Evolutionary conservation across 495 filamentous ascomycete species (phyloP).

Genomic region (Penicillium lividum): DNA sequence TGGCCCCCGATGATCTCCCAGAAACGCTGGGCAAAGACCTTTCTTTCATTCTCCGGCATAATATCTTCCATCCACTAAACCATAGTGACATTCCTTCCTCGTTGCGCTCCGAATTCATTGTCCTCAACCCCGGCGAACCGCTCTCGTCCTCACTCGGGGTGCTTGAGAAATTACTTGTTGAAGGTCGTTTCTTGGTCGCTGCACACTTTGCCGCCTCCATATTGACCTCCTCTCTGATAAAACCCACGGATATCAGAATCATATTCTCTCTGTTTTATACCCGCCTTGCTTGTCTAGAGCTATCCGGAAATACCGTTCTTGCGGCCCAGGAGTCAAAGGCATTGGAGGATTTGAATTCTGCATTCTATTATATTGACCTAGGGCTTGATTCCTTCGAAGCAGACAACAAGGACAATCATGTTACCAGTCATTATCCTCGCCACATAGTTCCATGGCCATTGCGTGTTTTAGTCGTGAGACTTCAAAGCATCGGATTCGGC

Average conservation of each 20-base stretch:
- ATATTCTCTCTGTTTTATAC: constrained; percentile 82
- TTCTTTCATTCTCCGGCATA: constrained; percentile 72
- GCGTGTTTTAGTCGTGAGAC: constrained; percentile 73
- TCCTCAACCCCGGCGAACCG: constrained; percentile 39
- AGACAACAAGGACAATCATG: constrained; percentile 39
- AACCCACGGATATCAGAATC: constrained; percentile 55
- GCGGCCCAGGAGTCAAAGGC: constrained; percentile 85
- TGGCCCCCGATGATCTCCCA: constrained; percentile 37
- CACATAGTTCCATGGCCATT: constrained; percentile 87
- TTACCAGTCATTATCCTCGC: constrained; percentile 25
- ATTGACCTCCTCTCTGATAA: constrained; percentile 46
- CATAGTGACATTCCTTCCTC: constrained; percentile 63
- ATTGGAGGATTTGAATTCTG: constrained; percentile 74
- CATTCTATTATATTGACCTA: constrained; percentile 62
- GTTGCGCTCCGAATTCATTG: constrained; percentile 53
- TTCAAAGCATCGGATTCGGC: constrained; percentile 81
- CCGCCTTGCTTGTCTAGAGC: constrained; percentile 77
- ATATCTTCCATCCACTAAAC: constrained; percentile 78
- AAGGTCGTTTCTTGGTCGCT: constrained; percentile 67
- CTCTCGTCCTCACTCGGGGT: constrained; percentile 34
- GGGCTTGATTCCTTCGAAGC: constrained; percentile 20
- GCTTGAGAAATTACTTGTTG: constrained; percentile 70
- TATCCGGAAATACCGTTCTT: constrained; percentile 66
- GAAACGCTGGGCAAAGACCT: constrained; percentile 64
- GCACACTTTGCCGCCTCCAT: constrained; percentile 44